Evolutionary conservation across 208 protist species (phyloP).

Genomic region (Angomonas deanei): DNA sequence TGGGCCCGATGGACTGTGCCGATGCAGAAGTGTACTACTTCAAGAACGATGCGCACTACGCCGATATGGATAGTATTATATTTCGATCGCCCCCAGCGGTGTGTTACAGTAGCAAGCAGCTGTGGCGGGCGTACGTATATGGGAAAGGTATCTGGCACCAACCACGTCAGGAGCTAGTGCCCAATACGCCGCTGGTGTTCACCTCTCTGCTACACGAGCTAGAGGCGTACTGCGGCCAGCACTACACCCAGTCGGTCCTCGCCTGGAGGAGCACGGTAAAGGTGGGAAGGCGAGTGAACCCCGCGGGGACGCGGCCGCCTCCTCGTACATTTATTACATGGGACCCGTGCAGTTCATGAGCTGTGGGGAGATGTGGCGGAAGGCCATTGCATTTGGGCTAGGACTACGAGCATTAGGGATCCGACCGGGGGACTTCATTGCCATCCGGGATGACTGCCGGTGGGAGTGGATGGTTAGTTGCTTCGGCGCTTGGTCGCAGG

Average conservation of each 20-base stretch:
- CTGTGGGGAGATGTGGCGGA: slow-evolving; percentile 39
- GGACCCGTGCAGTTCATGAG: slow-evolving; percentile 43
- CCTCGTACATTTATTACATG: slow-evolving; percentile 28
- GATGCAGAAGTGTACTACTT: slow-evolving; percentile 44
- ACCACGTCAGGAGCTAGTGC: neutral
- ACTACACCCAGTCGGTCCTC: slow-evolving; percentile 2
- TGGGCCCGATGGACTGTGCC: slow-evolving; percentile 48
- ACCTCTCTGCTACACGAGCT: neutral
- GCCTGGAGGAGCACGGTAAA: slow-evolving; percentile 14
- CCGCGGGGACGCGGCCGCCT: neutral
- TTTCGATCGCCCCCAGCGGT: slow-evolving; percentile 20
- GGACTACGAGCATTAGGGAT: slow-evolving; percentile 53
- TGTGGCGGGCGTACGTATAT: slow-evolving; percentile 13
- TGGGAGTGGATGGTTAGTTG: slow-evolving; percentile 75
- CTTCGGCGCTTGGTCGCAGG: slow-evolving; percentile 52
- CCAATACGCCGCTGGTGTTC: neutral
- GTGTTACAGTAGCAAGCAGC: neutral
- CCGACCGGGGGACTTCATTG: slow-evolving; percentile 28
- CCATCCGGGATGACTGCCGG: slow-evolving; percentile 51
- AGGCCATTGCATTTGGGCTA: slow-evolving; percentile 35
- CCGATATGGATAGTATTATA: slow-evolving; percentile 22
- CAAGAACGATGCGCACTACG: slow-evolving; percentile 12
- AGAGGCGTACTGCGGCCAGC: neutral
- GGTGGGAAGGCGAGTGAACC: slow-evolving; percentile 9
- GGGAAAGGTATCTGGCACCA: slow-evolving; percentile 1